phyloP scores from a whole-genome alignment of 1,139 yeast genomes.

The Maudiozyma humilis region DNA sequence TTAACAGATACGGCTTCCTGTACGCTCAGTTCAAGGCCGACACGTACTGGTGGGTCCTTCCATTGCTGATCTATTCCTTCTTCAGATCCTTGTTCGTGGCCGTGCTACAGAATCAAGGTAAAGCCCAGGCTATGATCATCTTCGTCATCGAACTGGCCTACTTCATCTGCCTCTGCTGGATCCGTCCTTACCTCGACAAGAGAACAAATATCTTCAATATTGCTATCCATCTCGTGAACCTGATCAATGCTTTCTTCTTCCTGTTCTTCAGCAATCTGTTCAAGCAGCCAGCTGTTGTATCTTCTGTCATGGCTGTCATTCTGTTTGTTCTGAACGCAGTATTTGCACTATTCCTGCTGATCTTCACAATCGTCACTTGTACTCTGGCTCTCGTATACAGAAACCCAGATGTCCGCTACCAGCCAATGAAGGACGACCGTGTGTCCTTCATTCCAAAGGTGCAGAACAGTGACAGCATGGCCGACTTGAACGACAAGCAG shows the following conservation, averaged over 20 bases:
- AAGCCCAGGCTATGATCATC: conserved; percentile 68
- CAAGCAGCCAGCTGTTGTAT: conserved; percentile 75
- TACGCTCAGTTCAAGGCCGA: conserved; percentile 89
- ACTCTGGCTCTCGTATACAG: conserved; percentile 73
- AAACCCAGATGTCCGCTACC: conserved; percentile 92
- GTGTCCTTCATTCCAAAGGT: conserved; percentile 68
- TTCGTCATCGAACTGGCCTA: conserved; percentile 68
- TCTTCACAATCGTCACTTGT: conserved; percentile 83
- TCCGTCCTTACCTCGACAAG: conserved; percentile 89
- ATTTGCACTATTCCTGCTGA: conserved; percentile 71
- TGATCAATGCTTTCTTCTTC: conserved; percentile 77
- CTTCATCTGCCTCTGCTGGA: conserved; percentile 54
- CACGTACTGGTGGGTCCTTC: conserved; percentile 70
- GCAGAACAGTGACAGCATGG: conserved; percentile 22
- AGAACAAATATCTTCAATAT: conserved; percentile 89
- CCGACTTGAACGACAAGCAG: conserved; percentile 35
- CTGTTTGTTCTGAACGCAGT: conserved; percentile 84
- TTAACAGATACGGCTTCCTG: conserved; percentile 86
- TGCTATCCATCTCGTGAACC: conserved; percentile 67
- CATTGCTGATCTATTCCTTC: conserved; percentile 56
- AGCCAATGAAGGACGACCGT: conserved; percentile 95
- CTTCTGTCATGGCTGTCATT: conserved; percentile 89
- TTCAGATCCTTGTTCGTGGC: conserved; percentile 80
- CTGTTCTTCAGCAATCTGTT: conserved; percentile 82
- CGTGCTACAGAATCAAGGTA: conserved; percentile 70